Base-by-base conservation (phyloP, 129 eudicot species). In the Saussurea involucrata region DNA sequence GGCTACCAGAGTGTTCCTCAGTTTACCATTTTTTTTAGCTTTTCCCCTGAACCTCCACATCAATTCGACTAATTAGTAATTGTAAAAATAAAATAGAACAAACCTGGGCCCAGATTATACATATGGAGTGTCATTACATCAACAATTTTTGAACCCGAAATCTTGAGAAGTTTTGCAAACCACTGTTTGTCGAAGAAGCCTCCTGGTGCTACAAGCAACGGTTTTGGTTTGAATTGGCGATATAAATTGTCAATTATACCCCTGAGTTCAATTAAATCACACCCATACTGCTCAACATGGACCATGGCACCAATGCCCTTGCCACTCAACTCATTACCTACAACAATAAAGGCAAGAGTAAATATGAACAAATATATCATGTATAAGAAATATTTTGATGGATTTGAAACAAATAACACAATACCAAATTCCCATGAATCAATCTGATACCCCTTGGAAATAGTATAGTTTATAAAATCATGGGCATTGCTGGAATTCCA, bases 401-500 rank as follows among this genome's bases (percentile, higher is more conserved):
- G 34, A 67, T 58, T 74, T 60, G 58, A 80, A 17, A 65, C 12
- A 29, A 71, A 42, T 36, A 77, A 13, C 29, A 68, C 57, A 71
- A 13, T 93, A 94, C 97, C 99, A 24, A 89, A 87, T 92, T 95
- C 99, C 96, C 97, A 95, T 64, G 99, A 95, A 78, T 88, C 86
- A 55, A 95, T 88, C n/a, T 81, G 77, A 88, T 95, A 92, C 1
- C 99, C 97, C 83, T 88, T 92, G 58, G 96, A 86, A 63, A 88
- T 64, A 1, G 97, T 95, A 79, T 86, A 90, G 15, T 80, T 76
- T 3, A 95, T 92, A 81, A 95, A 88, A 82, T 90, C 99, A 73
- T 29, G 67, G 25, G 90, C 83, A 57, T 95, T 95, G 63, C 81
- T 92, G 64, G 86, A 80, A 81, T 92, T 83, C 97, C 99, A 95